Evolutionary conservation across 2,329 filamentous ascomycete genomes (phyloP).

Genomic region (Tolypocladium cylindrosporum): DNA sequence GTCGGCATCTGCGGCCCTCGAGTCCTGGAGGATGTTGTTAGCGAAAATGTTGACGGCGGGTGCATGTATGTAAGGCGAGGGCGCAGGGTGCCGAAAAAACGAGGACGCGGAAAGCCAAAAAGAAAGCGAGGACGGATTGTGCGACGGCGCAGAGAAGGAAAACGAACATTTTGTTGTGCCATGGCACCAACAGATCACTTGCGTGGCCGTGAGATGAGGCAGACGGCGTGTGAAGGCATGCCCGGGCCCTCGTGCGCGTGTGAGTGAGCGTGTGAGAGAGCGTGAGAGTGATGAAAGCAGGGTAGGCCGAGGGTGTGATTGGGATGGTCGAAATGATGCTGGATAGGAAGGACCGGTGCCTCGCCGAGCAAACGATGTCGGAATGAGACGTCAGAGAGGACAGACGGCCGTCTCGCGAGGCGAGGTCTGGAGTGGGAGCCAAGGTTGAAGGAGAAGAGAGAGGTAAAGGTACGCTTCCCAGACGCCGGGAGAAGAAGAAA

Average conservation of each 20-base stretch:
- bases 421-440: slow-evolving; percentile 17
- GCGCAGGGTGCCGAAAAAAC: slow-evolving; percentile 1
- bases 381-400: not conserved
- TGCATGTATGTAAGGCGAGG: slow-evolving; percentile 3
- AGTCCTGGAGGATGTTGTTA: slow-evolving; percentile 19
- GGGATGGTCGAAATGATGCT: not conserved
- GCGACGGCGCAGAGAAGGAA: not conserved
- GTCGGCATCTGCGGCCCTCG: slow-evolving; percentile 22
- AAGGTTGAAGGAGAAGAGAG: slow-evolving; percentile 21
- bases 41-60: not conserved
- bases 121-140: slow-evolving; percentile 5
- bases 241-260: slow-evolving; percentile 9
- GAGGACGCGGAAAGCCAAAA: slow-evolving; percentile 4
- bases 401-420: slow-evolving; percentile 11
- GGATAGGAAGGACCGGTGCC: not conserved
- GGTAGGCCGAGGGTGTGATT: not conserved
- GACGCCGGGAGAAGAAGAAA: slow-evolving; percentile 27
- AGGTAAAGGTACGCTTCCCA: slow-evolving; percentile 19
- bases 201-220: slow-evolving; percentile 22
- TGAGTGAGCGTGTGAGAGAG: slow-evolving; percentile 9
- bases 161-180: slow-evolving; percentile 29
- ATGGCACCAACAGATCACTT: slow-evolving; percentile 25
- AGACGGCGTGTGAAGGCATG: slow-evolving; percentile 16
- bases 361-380: not conserved
- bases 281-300: slow-evolving; percentile 7